phyloP scores from a whole-genome alignment of 371 early-diverging fungal species.

The Mortierella sp. region DNA sequence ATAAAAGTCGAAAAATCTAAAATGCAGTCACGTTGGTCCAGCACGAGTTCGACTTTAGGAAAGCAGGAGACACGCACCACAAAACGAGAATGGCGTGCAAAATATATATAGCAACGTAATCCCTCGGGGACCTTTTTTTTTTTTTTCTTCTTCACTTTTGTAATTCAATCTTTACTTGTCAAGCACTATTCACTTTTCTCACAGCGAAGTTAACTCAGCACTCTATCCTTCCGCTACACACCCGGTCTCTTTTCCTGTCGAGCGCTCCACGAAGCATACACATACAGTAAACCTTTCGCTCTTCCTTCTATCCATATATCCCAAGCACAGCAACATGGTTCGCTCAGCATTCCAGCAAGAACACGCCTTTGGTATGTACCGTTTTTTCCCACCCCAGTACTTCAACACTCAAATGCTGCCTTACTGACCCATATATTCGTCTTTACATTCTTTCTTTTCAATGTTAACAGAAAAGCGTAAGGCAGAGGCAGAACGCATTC shows the following conservation, averaged over 20 bases:
- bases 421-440: neutral
- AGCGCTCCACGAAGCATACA: neutral
- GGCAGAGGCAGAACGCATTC: conserved; percentile 95
- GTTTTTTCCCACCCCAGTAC: neutral
- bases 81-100: neutral
- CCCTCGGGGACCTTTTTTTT: neutral
- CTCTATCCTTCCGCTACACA: neutral
- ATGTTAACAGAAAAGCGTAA: conserved; percentile 89
- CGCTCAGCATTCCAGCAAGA: conserved; percentile 97
- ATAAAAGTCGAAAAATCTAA: conserved; percentile 28
- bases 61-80: neutral
- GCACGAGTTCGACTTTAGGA: conserved; percentile 6
- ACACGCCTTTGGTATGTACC: conserved; percentile 88
- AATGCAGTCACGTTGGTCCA: conserved; percentile 16
- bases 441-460: neutral
- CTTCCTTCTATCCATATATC: neutral
- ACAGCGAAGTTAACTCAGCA: neutral
- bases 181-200: conserved; percentile 4
- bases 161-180: neutral
- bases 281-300: conserved; percentile 6
- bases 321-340: conserved; percentile 60
- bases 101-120: neutral
- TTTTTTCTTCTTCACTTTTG: neutral
- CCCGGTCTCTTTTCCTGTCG: neutral
- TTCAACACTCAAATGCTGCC: neutral